Evolutionary conservation across 2,329 filamentous ascomycete species (phyloP).

Genomic region (Penicillium sp.): DNA sequence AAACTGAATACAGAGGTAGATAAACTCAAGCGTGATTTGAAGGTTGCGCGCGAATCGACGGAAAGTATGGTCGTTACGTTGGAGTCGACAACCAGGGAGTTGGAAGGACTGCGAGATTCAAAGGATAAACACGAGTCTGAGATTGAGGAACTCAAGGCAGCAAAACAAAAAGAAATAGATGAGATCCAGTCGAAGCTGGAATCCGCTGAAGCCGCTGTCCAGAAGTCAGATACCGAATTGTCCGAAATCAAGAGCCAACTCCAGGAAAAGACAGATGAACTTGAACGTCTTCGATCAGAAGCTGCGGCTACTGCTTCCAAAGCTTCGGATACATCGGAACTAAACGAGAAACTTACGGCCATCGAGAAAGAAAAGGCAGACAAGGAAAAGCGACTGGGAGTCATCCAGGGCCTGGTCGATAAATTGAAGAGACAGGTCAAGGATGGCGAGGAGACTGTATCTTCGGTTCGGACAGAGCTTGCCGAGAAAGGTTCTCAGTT

Average conservation of each 20-base stretch:
- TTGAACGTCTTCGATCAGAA: conserved; percentile 33
- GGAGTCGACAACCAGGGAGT: conserved; percentile 63
- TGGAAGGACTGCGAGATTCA: conserved; percentile 53
- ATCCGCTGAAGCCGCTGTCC: conserved; percentile 28
- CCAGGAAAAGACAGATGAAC: conserved; percentile 38
- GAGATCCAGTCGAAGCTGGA: conserved; percentile 36
- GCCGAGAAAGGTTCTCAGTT: conserved; percentile 34
- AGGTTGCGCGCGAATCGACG: conserved; percentile 66
- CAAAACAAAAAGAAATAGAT: conserved; percentile 40
- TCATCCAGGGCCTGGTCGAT: conserved; percentile 54
- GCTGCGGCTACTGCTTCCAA: conserved; percentile 19
- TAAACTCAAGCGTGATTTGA: conserved; percentile 65
- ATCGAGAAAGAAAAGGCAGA: conserved; percentile 33
- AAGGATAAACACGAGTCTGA: conserved; percentile 49
- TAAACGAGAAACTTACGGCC: conserved; percentile 30
- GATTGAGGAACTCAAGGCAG: conserved; percentile 41
- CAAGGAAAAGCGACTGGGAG: conserved; percentile 51
- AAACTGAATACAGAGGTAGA: conserved; percentile 66
- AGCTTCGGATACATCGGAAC: conserved; percentile 21
- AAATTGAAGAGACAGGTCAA: conserved; percentile 52
- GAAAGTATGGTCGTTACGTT: conserved; percentile 62
- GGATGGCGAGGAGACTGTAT: conserved; percentile 49
- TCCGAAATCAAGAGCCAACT: conserved; percentile 35
- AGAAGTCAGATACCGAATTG: conserved; percentile 25
- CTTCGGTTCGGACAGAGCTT: conserved; percentile 42